Percentiles rank a stretch among this genome's conserved stretches.
Evolutionary conservation across 257 asterid genomes (phyloP).

Genomic region (Leonotis leonurus): DNA sequence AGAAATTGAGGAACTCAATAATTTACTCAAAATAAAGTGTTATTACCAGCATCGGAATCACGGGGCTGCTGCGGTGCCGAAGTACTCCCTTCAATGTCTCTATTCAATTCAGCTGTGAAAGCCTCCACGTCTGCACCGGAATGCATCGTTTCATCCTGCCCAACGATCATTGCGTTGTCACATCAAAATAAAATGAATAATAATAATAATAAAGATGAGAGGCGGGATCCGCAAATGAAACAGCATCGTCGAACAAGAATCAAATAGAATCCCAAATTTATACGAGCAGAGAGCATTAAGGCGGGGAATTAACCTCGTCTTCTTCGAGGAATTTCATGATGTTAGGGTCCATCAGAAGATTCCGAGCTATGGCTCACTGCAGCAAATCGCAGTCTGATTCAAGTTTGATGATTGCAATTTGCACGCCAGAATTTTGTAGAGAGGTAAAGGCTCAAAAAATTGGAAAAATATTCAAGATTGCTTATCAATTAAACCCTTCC

Average conservation of each 20-base stretch:
- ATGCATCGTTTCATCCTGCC: conserved; percentile 85
- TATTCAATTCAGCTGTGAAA: conserved; percentile 81
- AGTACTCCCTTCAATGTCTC: conserved; percentile 79
- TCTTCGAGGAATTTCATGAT: conserved; percentile 80
- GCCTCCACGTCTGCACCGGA: conserved; percentile 96
- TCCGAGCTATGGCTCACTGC: too few relatives aligned
- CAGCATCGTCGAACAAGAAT: too few relatives aligned
- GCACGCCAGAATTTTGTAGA: too few relatives aligned
- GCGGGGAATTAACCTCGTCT: conserved; percentile 54
- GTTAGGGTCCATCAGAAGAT: conserved; percentile 71
- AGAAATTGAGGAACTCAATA: neutral
- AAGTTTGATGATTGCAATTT: too few relatives aligned
- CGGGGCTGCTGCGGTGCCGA: conserved; percentile 38
- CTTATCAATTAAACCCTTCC: too few relatives aligned
- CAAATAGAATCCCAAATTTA: too few relatives aligned
- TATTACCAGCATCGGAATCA: conserved; percentile 43
- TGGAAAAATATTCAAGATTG: too few relatives aligned
- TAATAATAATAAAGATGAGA: neutral
- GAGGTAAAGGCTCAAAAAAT: too few relatives aligned
- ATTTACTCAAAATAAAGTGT: neutral
- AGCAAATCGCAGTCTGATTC: too few relatives aligned
- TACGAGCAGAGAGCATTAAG: neutral
- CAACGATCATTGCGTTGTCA: neutral
- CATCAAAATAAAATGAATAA: neutral
- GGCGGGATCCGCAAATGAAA: neutral